These are phyloP conservation scores for Nitzschia sp. DNA, from an alignment of 108 stramenopile species.

Conservation along the genomic window DNA sequence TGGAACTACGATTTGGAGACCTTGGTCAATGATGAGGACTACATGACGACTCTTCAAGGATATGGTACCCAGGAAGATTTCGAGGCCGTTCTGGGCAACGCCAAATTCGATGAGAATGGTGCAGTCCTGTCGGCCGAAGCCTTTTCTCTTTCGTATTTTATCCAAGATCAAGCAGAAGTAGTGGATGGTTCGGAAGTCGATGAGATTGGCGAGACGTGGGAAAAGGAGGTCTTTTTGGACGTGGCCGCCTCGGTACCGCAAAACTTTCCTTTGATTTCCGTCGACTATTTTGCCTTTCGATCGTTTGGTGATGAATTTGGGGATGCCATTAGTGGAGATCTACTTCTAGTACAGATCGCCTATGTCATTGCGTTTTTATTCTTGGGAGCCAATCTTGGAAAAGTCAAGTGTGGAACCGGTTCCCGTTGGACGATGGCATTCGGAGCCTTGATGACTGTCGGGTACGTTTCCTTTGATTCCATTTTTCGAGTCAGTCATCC, in stretches of 20 bases:
- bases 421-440: slow-evolving; percentile 64
- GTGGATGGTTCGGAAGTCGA: slow-evolving; percentile 35
- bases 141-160: slow-evolving; percentile 56
- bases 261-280: slow-evolving; percentile 2
- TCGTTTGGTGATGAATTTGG: slow-evolving; percentile 80
- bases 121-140: slow-evolving; percentile 51
- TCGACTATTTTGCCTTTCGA: slow-evolving; percentile 56
- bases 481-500: background rate
- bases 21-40: slow-evolving; percentile 48
- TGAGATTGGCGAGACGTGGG: slow-evolving; percentile 62
- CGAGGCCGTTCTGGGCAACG: slow-evolving; percentile 45
- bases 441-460: slow-evolving; percentile 50
- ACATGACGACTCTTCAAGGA: slow-evolving; percentile 47
- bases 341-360: slow-evolving; percentile 45
- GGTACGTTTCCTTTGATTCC: slow-evolving; percentile 1
- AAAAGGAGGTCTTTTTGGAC: slow-evolving; percentile 44
- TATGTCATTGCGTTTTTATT: slow-evolving; percentile 61
- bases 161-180: slow-evolving; percentile 43
- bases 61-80: slow-evolving; percentile 52
- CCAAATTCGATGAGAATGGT: slow-evolving; percentile 41
- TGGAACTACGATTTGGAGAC: slow-evolving; percentile 70
- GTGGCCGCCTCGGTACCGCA: slow-evolving; percentile 7
- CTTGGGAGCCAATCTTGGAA: slow-evolving; percentile 58
- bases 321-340: slow-evolving; percentile 56
- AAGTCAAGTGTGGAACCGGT: slow-evolving; percentile 48